phyloP scores from a whole-genome alignment of 306 rosid species.

The Herpetospermum pedunculosum region DNA sequence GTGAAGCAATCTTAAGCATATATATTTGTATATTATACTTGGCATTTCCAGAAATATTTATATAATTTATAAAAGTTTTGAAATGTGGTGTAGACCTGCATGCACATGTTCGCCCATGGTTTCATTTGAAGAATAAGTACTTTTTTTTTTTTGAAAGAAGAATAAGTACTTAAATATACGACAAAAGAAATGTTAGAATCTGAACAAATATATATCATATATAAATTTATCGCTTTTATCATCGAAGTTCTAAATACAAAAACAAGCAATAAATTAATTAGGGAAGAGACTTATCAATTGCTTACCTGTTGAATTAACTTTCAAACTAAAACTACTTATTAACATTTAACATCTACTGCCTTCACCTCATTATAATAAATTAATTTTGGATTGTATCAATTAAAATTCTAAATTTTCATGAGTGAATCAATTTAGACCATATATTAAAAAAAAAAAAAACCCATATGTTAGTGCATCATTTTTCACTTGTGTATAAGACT shows the following conservation, averaged over 20 bases:
- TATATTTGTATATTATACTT: neutral
- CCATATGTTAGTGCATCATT: too few relatives aligned
- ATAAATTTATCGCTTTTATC: neutral
- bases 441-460: too few relatives aligned
- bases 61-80: neutral
- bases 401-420: too few relatives aligned
- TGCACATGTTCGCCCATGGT: neutral
- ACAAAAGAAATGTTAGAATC: neutral
- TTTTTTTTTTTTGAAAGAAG: too few relatives aligned
- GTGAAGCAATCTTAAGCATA: neutral
- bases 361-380: too few relatives aligned
- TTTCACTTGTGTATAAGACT: too few relatives aligned
- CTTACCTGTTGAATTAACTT: too few relatives aligned
- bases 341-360: too few relatives aligned
- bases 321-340: too few relatives aligned
- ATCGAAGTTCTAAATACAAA: neutral
- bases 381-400: too few relatives aligned
- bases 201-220: neutral
- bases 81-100: neutral
- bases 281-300: too few relatives aligned
- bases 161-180: neutral
- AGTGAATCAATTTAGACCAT: too few relatives aligned
- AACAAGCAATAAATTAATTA: neutral
- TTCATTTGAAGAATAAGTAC: neutral
- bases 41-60: neutral